These are phyloP conservation scores for Cercospora nicotianae DNA, from an alignment of 2,329 filamentous ascomycete genomes.

Conservation along the genomic window DNA sequence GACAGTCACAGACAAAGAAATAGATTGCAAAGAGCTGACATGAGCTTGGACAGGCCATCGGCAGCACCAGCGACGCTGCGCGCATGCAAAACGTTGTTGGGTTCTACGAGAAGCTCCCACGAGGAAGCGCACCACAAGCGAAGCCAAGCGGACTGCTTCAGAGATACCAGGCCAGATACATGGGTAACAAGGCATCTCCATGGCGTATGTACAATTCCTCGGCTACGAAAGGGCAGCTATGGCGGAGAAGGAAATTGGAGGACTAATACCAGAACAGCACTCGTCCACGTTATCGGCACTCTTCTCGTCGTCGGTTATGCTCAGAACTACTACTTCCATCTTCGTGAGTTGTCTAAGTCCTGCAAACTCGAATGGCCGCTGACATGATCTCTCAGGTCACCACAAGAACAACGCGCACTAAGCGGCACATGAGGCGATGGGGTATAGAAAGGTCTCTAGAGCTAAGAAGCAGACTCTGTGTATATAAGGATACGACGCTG, in stretches of 20 bases:
- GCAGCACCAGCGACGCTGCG: slow-evolving; percentile 89
- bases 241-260: slow-evolving; percentile 1
- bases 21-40: slow-evolving; percentile 25
- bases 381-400: slow-evolving; percentile 66
- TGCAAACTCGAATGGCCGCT: background rate
- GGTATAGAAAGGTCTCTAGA: slow-evolving; percentile 13
- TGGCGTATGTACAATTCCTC: slow-evolving; percentile 67
- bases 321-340: slow-evolving; percentile 99
- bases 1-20: slow-evolving; percentile 1
- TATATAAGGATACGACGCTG: slow-evolving; percentile 27
- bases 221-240: background rate
- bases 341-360: slow-evolving; percentile 67
- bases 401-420: slow-evolving; percentile 99
- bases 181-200: slow-evolving; percentile 87
- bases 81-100: slow-evolving; percentile 97
- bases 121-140: slow-evolving; percentile 80
- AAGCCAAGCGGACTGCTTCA: slow-evolving; percentile 80
- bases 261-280: slow-evolving; percentile 57
- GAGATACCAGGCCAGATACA: slow-evolving; percentile 84
- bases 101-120: slow-evolving; percentile 98
- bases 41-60: slow-evolving; percentile 71
- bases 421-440: background rate
- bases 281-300: slow-evolving; percentile 80
- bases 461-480: slow-evolving; percentile 19
- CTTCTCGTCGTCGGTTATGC: slow-evolving; percentile 84